These are phyloP conservation scores for Beverwykella pulmonaria DNA, from an alignment of 495 filamentous ascomycete species.

Conservation along the genomic window DNA sequence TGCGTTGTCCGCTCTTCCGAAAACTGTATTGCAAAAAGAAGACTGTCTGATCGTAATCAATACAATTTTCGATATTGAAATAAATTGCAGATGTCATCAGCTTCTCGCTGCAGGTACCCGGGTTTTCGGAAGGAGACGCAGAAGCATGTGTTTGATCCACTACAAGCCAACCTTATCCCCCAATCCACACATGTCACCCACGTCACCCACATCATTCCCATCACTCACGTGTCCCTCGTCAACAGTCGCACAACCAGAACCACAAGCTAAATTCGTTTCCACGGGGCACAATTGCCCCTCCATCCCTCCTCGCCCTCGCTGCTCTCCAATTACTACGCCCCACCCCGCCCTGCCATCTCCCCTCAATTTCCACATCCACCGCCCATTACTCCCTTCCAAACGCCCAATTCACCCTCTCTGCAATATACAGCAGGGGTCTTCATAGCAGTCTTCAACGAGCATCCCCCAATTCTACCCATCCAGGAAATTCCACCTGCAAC, in stretches of 20 bases:
- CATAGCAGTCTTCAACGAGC: conserved; percentile 5
- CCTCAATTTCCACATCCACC: not conserved
- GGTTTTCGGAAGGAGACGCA: not conserved
- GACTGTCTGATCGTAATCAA: not conserved
- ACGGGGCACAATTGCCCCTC: no score
- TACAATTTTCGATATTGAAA: not conserved
- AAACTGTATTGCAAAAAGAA: not conserved
- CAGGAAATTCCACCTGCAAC: not conserved
- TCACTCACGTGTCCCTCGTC: not conserved
- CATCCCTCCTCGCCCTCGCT: no score
- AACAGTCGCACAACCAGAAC: no score
- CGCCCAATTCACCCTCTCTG: not conserved
- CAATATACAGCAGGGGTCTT: conserved; percentile 4
- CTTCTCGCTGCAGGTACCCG: not conserved
- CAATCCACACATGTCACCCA: not conserved
- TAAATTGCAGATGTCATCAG: not conserved
- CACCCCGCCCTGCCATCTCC: no score
- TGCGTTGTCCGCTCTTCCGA: no score
- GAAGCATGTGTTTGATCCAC: not conserved
- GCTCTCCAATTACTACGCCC: no score
- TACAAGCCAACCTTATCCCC: no score
- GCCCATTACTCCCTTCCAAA: not conserved
- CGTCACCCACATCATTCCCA: no score
- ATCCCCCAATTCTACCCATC: not conserved
- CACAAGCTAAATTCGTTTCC: no score